A percentile compares a stretch with the other conserved stretches of the same genome.
phyloP scores from a whole-genome alignment of 306 rosid genomes.

The Argentina anserina region DNA sequence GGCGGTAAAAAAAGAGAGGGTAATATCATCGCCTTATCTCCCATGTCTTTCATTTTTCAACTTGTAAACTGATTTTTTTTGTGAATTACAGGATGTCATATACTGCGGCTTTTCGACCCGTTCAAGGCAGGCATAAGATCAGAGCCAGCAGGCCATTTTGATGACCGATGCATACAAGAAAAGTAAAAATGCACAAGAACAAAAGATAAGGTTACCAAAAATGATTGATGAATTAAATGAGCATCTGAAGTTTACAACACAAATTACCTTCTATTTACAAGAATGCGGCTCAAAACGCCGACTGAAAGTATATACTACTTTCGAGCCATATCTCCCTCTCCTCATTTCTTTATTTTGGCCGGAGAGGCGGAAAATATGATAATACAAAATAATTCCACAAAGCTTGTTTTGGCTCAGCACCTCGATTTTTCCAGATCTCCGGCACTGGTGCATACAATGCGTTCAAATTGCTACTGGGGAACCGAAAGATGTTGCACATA shows the following conservation, averaged over 20 bases:
- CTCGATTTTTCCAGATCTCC: conserved; percentile 19
- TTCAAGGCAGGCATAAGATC: neutral
- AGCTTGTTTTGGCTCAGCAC: conserved; percentile 24
- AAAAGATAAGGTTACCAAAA: conserved; percentile 22
- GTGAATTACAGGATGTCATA: no score
- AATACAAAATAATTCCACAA: conserved; percentile 32
- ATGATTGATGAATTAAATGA: conserved; percentile 55
- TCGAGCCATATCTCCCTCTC: conserved; percentile 23
- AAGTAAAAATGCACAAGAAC: neutral
- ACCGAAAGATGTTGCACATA: neutral
- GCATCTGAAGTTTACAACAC: conserved; percentile 41
- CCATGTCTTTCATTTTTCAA: no score
- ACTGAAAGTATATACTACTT: conserved; percentile 51
- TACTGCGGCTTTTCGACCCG: neutral
- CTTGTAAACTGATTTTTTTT: no score
- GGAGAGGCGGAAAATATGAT: conserved; percentile 38
- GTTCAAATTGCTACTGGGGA: conserved; percentile 38
- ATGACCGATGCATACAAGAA: neutral
- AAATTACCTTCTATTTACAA: conserved; percentile 71
- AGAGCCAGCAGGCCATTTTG: neutral
- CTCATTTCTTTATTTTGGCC: conserved; percentile 43
- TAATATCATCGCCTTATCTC: no score
- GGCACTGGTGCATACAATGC: conserved; percentile 33
- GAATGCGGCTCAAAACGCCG: conserved; percentile 34
- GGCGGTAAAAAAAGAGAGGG: no score